Conservation (phyloP, 768 basidiomycete species). For the Termitomyces sp. region DNA sequence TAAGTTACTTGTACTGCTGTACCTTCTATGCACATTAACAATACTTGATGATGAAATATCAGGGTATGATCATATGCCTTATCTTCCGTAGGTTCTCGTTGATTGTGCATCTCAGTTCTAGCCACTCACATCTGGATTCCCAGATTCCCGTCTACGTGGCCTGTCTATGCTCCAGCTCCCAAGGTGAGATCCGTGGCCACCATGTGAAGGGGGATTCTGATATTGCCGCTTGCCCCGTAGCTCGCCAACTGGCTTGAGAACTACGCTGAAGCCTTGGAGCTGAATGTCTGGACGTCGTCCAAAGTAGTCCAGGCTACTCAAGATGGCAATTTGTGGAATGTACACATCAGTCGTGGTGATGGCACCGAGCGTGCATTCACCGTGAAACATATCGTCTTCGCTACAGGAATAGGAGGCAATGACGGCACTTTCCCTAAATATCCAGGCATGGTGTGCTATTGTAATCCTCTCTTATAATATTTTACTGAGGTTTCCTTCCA, state of each 20-base stretch:
- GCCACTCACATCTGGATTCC: neutral
- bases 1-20: constrained; percentile 26
- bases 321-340: constrained; percentile 34
- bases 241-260: constrained; percentile 65
- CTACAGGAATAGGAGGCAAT: constrained; percentile 48
- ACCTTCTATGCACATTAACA: neutral
- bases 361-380: constrained; percentile 32
- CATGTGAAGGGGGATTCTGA: neutral
- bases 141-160: constrained; percentile 58
- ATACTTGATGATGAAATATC: neutral
- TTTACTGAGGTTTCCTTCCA: constrained; percentile 12
- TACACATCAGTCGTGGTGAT: constrained; percentile 30
- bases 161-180: constrained; percentile 48
- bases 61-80: constrained; percentile 57
- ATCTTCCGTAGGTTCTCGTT: constrained; percentile 24
- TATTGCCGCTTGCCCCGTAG: constrained; percentile 18
- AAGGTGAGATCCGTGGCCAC: constrained; percentile 26
- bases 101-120: neutral
- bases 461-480: neutral
- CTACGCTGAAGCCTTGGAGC: constrained; percentile 54
- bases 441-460: constrained; percentile 36
- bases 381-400: constrained; percentile 46
- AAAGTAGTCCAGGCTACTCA: constrained; percentile 28
- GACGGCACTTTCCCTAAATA: constrained; percentile 39
- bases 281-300: constrained; percentile 61